phyloP scores from a whole-genome alignment of 495 filamentous ascomycete genomes.

The Venustampulla echinocandica region DNA sequence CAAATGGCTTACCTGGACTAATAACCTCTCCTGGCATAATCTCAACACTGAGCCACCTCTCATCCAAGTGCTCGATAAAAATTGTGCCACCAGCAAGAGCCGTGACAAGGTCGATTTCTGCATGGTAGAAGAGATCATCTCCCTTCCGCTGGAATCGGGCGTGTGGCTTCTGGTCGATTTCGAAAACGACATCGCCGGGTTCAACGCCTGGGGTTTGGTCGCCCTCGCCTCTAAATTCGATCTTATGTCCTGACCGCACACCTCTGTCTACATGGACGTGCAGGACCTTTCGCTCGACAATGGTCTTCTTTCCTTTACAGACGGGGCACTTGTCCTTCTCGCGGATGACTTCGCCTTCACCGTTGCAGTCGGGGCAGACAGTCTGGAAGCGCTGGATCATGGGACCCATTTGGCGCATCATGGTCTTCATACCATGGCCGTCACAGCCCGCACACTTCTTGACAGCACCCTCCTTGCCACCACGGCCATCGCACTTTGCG shows the following conservation, averaged over 20 bases:
- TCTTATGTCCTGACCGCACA: constrained; percentile 86
- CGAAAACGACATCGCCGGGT: constrained; percentile 91
- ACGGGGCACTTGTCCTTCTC: constrained; percentile 94
- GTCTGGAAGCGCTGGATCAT: constrained; percentile 99
- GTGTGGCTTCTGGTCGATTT: constrained; percentile 98
- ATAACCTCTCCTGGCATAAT: constrained; percentile 92
- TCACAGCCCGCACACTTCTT: constrained; percentile 85
- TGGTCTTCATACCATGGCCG: constrained; percentile 95
- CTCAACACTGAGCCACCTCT: constrained; percentile 87
- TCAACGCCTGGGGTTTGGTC: constrained; percentile 91
- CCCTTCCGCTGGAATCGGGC: constrained; percentile 89
- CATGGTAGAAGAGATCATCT: constrained; percentile 92
- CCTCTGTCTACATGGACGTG: constrained; percentile 97
- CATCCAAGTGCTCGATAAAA: constrained; percentile 92
- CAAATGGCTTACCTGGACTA: constrained; percentile 62
- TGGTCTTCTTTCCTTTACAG: constrained; percentile 93
- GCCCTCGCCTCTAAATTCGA: constrained; percentile 92
- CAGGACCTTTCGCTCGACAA: constrained; percentile 93
- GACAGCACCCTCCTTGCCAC: constrained; percentile 94
- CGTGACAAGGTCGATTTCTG: constrained; percentile 92
- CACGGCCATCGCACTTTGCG: constrained; percentile 86
- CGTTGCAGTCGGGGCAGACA: constrained; percentile 94
- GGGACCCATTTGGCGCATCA: constrained; percentile 99
- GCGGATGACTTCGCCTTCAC: constrained; percentile 90
- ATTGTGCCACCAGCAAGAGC: constrained; percentile 84